These are phyloP conservation scores for Puya raimondii DNA, from an alignment of 176 grass and related monocot species.

Conservation along the genomic window DNA sequence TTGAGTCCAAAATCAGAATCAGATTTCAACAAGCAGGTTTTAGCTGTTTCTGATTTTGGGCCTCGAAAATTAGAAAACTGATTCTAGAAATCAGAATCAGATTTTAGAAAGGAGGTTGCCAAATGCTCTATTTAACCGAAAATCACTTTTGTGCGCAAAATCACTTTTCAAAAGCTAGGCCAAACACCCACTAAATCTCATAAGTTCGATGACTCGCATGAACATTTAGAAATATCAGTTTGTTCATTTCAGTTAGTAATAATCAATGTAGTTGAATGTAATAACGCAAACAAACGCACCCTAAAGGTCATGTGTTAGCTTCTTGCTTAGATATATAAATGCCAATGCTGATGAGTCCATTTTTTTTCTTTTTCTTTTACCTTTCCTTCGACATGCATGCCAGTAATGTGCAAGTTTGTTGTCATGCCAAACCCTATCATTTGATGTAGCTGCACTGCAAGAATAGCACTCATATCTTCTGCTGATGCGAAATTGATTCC, in stretches of 20 bases:
- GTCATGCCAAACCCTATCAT: conserved; percentile 73
- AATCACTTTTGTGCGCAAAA: no score
- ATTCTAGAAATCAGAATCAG: no score
- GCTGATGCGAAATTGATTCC: conserved; percentile 90
- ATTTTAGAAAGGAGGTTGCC: no score
- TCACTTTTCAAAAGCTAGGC: no score
- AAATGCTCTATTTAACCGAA: no score
- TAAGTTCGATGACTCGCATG: not conserved
- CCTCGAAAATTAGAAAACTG: no score
- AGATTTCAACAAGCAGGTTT: no score
- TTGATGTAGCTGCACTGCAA: conserved; percentile 76
- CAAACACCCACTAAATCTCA: no score
- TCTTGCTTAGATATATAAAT: not conserved
- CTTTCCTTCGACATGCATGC: conserved; percentile 98
- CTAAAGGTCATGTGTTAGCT: not conserved
- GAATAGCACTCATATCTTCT: conserved; percentile 84
- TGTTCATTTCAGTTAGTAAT: not conserved
- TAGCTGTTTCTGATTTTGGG: no score
- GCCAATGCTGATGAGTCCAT: not conserved
- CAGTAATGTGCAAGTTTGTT: conserved; percentile 87
- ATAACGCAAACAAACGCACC: no score
- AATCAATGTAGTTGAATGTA: not conserved
- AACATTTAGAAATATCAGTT: not conserved
- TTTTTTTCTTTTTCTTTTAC: conserved; percentile 24
- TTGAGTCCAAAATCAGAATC: no score